These are phyloP conservation scores for Saturnispora sekii DNA, from an alignment of 805 yeast species.

Conservation along the genomic window DNA sequence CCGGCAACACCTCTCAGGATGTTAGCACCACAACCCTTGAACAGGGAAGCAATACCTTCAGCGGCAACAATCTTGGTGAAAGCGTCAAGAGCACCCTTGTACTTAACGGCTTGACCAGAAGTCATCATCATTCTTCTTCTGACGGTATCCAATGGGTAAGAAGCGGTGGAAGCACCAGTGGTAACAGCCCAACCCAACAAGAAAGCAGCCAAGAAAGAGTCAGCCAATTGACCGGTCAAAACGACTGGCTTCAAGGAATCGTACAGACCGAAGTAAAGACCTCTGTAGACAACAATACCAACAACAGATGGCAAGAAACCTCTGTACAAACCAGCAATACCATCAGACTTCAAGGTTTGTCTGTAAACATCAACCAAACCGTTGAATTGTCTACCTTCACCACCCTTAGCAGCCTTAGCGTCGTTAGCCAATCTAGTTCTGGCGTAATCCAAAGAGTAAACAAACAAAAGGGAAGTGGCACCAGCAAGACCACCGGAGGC, in stretches of 20 bases:
- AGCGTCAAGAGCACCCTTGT: conserved; percentile 91
- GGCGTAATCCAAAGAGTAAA: conserved; percentile 95
- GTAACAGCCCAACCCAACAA: conserved; percentile 95
- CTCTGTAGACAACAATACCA: conserved; percentile 98
- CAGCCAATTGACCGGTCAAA: conserved; percentile 89
- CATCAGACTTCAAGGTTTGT: conserved; percentile 91
- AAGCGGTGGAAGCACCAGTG: conserved; percentile 97
- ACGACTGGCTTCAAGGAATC: conserved; percentile 95
- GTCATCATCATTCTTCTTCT: conserved; percentile 99
- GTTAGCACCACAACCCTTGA: conserved; percentile 99
- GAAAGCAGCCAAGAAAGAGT: conserved; percentile 93
- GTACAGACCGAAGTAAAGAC: conserved; percentile 96
- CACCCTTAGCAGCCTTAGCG: conserved; percentile 80
- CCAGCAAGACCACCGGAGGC: conserved; percentile 99
- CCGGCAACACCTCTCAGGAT: conserved; percentile 99
- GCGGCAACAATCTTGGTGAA: conserved; percentile 87
- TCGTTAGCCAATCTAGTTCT: conserved; percentile 99
- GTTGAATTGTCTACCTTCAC: conserved; percentile 85
- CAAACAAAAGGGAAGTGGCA: conserved; percentile 88
- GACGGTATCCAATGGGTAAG: conserved; percentile 98
- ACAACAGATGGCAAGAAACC: conserved; percentile 98
- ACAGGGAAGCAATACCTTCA: conserved; percentile 87
- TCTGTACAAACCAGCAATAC: conserved; percentile 98
- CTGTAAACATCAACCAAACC: conserved; percentile 95
- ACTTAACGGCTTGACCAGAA: conserved; percentile 97